Base-by-base conservation (phyloP, 306 rosid genomes). In the Vigna unguiculata region DNA sequence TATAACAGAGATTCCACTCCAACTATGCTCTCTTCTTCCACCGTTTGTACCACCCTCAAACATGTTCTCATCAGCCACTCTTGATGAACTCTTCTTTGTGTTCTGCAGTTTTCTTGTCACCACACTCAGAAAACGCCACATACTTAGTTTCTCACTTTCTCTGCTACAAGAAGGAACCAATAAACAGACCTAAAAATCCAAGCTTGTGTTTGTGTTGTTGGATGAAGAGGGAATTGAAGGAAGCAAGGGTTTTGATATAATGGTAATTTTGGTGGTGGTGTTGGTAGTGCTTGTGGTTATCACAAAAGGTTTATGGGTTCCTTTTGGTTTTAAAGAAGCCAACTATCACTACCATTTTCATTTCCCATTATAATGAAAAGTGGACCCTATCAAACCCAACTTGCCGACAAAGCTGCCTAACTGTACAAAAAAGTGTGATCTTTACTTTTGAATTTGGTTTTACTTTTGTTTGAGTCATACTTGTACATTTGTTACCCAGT, bases 61-160 rank as follows among this genome's bases (percentile, higher is more conserved):
- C 96, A 92, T 90, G 85, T 80, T 91, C 82, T 91, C 98, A 69
- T 94, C 98, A 3, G 94, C 97, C 4, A 94, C 96, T 79, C 84
- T 84, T 12, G 93, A 89, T 14, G 93, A 89, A 34, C 88, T 84
- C 69, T 90, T 94, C 81, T 85, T 91, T 71, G 79, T 80, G 80
- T 77, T 84, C 40, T 85, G 85, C 16, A 90, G 62, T 48, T 82
- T 91, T 57, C 83, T 87, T 13, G 83, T 62, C 63, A 85, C 45
- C 11, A 72, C 67, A 1, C 76, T 81, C 32, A 91, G 13, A 53
- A 85, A 32, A 36, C 71, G 79, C 86, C 82, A 63, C 90, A 25
- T 25, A 25, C 4, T 25, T 6, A 41, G 5, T 28, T 12, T 59
- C 1, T 16, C 5, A 28, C 43, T 59, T 6, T 58, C 46, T 25